Evolutionary conservation across 805 yeast genomes (phyloP), one percentile per base, ranked within the genome.

Genomic region (Yamadazyma sp.): DNA sequence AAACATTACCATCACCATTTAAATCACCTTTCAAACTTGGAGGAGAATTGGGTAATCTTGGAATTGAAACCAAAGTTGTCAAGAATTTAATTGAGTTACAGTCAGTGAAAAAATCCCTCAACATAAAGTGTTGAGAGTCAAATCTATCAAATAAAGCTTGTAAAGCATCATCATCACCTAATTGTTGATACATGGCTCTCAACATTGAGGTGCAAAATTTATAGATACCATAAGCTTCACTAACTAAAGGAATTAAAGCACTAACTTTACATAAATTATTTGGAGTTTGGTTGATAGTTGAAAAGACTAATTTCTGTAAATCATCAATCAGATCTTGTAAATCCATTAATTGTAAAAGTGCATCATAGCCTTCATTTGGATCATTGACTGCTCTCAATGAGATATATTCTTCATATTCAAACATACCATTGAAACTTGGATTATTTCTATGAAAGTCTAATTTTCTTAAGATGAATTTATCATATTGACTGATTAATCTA

Each of bases 351-450:
- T 87, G 96, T 44, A 86, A 56, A 42, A 91, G 78, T 1, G 95
- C 80, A 53, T 91, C 95, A 56, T 83, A 89, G 5, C 98, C 98
- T 62, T 88, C 96, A 54, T 91, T 88, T 5, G 97, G 97, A 57
- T 91, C 96, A 50, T 86, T 81, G 24, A 86, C 94, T 3, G 88
- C 79, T 39, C 86, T 76, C 46, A 91, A 70, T 4, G 96, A 86
- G 28, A 89, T 79, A 54, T 91, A 93, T 56, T 91, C 98, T 58
- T 88, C 95, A 55, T 91, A 93, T 56, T 91, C 98, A 59, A 91
- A 91, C 23, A 87, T 87, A 23, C 98, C 98, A 53, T 85, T 91
- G 62, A 91, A 93, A 4, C 88, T 95, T 10, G 86, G 80, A 52
- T 93, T 95, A 40, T 75, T 72, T 40, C 80, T 75, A 57, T 91